These are phyloP conservation scores for Chiua sp. DNA, from an alignment of 1,284 basidiomycete genomes.

Conservation along the genomic window DNA sequence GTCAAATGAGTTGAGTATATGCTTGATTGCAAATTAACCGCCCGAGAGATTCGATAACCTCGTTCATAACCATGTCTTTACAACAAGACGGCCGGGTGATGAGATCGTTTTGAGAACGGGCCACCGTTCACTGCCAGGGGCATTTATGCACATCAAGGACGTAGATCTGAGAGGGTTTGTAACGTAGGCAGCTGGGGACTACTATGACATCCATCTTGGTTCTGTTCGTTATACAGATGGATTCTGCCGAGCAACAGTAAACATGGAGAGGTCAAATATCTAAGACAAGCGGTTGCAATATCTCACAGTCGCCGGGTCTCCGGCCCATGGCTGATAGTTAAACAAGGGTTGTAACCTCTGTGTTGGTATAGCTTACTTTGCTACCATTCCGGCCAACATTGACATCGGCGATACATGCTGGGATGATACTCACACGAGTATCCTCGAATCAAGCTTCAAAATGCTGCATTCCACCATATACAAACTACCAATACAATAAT, in stretches of 20 bases:
- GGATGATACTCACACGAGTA: too few relatives aligned
- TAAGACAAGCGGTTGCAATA: too few relatives aligned
- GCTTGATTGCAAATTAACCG: not conserved
- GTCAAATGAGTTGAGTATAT: conserved; percentile 47
- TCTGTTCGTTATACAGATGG: conserved; percentile 49
- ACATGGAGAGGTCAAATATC: too few relatives aligned
- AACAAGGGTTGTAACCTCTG: too few relatives aligned
- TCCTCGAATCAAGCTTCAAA: not conserved
- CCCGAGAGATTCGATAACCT: not conserved
- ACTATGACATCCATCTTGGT: conserved; percentile 53
- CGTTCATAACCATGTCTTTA: conserved; percentile 51
- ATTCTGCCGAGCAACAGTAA: conserved; percentile 23
- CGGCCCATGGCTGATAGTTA: too few relatives aligned
- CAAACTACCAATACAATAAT: not conserved
- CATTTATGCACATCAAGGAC: conserved; percentile 50
- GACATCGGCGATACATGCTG: too few relatives aligned
- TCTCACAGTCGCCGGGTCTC: too few relatives aligned
- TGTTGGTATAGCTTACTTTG: too few relatives aligned
- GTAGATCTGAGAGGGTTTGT: conserved; percentile 56
- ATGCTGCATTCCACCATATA: not conserved
- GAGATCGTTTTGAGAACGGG: conserved; percentile 42
- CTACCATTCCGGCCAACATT: too few relatives aligned
- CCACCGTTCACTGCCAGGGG: conserved; percentile 63
- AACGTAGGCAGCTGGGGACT: conserved; percentile 65
- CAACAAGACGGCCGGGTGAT: conserved; percentile 43